Percentiles rank a stretch among this genome's conserved stretches.
Conservation (phyloP, 148 eudicot genomes). For the Simmondsia chinensis region DNA sequence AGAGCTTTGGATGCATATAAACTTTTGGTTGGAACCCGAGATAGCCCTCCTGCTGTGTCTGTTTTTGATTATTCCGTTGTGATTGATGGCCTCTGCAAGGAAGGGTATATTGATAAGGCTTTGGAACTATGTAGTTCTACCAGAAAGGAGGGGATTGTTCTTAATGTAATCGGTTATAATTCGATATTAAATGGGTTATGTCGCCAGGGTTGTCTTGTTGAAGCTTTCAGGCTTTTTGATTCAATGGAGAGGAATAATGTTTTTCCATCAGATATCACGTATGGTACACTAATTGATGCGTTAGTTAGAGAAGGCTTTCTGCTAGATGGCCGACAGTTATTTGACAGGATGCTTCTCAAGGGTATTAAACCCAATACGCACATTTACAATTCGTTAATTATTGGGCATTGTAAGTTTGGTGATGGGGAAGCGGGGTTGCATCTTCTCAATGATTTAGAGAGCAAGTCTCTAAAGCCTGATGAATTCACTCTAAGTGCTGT, state of each 20-base stretch:
- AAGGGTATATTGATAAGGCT: constrained; percentile 61
- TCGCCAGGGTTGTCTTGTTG: constrained; percentile 72
- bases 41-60: constrained; percentile 33
- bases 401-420: constrained; percentile 63
- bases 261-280: constrained; percentile 67
- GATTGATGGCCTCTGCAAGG: constrained; percentile 77
- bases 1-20: constrained; percentile 59
- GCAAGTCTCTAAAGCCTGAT: constrained; percentile 45
- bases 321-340: constrained; percentile 58
- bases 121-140: constrained; percentile 53
- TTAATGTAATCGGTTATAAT: constrained; percentile 65
- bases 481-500: constrained; percentile 67
- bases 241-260: constrained; percentile 52
- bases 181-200: constrained; percentile 71
- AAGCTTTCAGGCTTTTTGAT: constrained; percentile 87
- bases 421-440: constrained; percentile 49
- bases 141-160: constrained; percentile 41
- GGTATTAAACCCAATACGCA: constrained; percentile 43
- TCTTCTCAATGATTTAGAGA: constrained; percentile 49
- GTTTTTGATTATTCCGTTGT: constrained; percentile 62
- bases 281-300: constrained; percentile 60
- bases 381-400: constrained; percentile 62
- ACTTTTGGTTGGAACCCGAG: constrained; percentile 43
- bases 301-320: constrained; percentile 69
- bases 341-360: constrained; percentile 61